Evolutionary conservation across 2,329 filamentous ascomycete genomes (phyloP).

Genomic region (Seiridium cupressi): DNA sequence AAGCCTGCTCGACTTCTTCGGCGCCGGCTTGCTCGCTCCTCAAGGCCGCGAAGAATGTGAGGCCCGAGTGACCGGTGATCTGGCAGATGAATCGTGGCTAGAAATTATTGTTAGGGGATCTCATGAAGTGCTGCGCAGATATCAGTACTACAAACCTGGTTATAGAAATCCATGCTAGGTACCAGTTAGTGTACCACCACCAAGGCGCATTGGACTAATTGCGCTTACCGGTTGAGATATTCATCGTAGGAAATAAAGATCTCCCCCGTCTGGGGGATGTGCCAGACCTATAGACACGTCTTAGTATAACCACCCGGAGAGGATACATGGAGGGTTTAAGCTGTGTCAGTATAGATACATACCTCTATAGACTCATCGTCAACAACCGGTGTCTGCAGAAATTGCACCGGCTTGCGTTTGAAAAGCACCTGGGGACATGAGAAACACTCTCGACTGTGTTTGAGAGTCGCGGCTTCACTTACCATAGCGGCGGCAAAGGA

Average conservation of each 20-base stretch:
- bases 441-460: slow-evolving; percentile 12
- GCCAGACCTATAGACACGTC: slow-evolving; percentile 70
- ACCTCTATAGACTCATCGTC: slow-evolving; percentile 84
- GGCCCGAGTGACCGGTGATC: slow-evolving; percentile 87
- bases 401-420: slow-evolving; percentile 92
- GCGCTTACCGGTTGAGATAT: slow-evolving; percentile 74
- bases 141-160: slow-evolving; percentile 60
- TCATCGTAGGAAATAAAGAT: slow-evolving; percentile 86
- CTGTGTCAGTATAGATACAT: slow-evolving; percentile 29
- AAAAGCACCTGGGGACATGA: slow-evolving; percentile 71
- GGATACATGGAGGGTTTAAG: not conserved
- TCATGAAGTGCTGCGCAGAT: not conserved
- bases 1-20: slow-evolving; percentile 84
- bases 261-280: slow-evolving; percentile 86
- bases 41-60: slow-evolving; percentile 90
- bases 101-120: slow-evolving; percentile 9
- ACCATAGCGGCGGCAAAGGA: slow-evolving; percentile 29
- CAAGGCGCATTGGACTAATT: slow-evolving; percentile 5
- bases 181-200: slow-evolving; percentile 27
- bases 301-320: slow-evolving; percentile 2
- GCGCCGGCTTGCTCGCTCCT: slow-evolving; percentile 85
- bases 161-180: slow-evolving; percentile 85
- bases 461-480: slow-evolving; percentile 18
- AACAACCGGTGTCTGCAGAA: slow-evolving; percentile 68
- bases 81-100: slow-evolving; percentile 91